Conservation (phyloP, 495 filamentous ascomycete genomes). For the Penicillium malachiteum region DNA sequence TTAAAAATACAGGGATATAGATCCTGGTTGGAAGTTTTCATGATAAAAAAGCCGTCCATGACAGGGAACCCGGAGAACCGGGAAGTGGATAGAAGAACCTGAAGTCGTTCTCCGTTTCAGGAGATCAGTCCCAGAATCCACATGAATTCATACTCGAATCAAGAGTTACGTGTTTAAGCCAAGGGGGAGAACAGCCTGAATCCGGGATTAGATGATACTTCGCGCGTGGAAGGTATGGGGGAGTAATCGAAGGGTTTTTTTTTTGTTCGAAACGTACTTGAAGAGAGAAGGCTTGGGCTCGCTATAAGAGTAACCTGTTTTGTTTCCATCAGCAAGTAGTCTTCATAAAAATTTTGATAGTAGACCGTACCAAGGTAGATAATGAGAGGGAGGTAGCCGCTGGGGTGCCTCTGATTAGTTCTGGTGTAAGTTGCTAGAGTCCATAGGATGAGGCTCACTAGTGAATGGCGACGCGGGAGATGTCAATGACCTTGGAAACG, state of each 20-base stretch:
- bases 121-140: background rate
- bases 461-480: conserved; percentile 93
- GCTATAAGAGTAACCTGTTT: conserved; percentile 86
- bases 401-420: conserved; percentile 32
- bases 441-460: conserved; percentile 57
- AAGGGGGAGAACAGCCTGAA: conserved; percentile 72
- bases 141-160: background rate
- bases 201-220: conserved; percentile 13
- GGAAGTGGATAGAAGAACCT: background rate
- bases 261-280: conserved; percentile 53
- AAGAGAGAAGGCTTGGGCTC: conserved; percentile 90
- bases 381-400: conserved; percentile 95
- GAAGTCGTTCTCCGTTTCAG: background rate
- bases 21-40: background rate
- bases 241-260: background rate
- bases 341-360: background rate
- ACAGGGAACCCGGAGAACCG: background rate
- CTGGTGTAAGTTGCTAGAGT: background rate
- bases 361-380: conserved; percentile 84
- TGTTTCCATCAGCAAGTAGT: background rate
- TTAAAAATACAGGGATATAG: conserved; percentile 5
- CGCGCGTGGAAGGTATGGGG: background rate
- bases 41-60: background rate
- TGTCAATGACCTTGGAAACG: conserved; percentile 90
- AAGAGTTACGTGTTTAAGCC: conserved; percentile 34